phyloP scores from a whole-genome alignment of 306 rosid genomes.

The Sindora glabra region DNA sequence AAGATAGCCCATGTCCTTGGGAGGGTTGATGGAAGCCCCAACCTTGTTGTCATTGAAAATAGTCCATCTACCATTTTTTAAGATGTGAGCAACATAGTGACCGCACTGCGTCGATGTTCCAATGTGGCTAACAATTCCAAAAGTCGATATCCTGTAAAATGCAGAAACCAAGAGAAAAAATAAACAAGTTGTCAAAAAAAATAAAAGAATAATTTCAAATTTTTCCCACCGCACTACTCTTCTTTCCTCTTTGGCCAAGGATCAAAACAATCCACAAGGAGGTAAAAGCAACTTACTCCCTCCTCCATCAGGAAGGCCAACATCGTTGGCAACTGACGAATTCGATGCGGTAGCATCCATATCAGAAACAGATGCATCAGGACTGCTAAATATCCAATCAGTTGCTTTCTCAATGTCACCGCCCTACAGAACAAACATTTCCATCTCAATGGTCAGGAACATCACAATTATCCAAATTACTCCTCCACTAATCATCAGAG shows the following conservation, averaged over 20 bases:
- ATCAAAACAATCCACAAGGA: neutral
- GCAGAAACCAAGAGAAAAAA: neutral
- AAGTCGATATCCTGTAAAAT: constrained; percentile 63
- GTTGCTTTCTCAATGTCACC: constrained; percentile 97
- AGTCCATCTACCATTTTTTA: constrained; percentile 89
- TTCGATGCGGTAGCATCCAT: constrained; percentile 64
- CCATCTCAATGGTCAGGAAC: neutral
- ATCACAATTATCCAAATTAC: neutral
- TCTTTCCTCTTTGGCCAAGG: neutral
- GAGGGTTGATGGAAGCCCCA: constrained; percentile 84
- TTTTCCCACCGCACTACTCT: too few species aligned
- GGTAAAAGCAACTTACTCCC: constrained; percentile 67
- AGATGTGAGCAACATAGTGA: constrained; percentile 89
- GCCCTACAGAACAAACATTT: constrained; percentile 39
- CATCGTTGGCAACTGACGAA: constrained; percentile 25
- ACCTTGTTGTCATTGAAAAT: constrained; percentile 89
- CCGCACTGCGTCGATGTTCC: constrained; percentile 95
- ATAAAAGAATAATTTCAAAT: too few species aligned
- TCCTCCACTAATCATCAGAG: neutral
- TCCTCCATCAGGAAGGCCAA: constrained; percentile 77
- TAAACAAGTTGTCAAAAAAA: neutral
- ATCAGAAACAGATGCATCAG: constrained; percentile 53
- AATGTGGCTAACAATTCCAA: constrained; percentile 87
- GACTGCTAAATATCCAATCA: constrained; percentile 94
- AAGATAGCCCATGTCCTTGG: constrained; percentile 95